These are phyloP conservation scores for Viola odorata DNA, from an alignment of 345 rosid genomes.

Conservation along the genomic window DNA sequence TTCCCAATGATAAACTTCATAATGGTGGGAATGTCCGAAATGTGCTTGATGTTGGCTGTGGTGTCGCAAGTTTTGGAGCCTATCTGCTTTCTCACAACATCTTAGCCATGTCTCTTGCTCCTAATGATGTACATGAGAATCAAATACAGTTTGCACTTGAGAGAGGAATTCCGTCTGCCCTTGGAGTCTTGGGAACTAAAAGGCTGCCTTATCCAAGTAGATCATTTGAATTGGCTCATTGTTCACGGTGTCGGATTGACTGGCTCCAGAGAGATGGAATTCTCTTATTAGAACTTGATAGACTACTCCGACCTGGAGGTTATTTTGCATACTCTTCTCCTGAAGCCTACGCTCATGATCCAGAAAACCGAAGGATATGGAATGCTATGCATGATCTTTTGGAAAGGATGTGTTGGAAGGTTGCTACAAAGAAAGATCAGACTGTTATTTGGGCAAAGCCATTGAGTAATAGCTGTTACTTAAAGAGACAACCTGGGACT, in stretches of 20 bases:
- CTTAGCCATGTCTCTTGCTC: constrained; percentile 92
- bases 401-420: constrained; percentile 90
- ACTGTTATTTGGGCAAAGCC: constrained; percentile 96
- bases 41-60: constrained; percentile 97
- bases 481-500: constrained; percentile 59
- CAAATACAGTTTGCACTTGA: constrained; percentile 97
- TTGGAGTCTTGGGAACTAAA: constrained; percentile 94
- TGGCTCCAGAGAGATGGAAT: constrained; percentile 98
- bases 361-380: constrained; percentile 76
- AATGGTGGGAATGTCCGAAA: constrained; percentile 74
- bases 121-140: constrained; percentile 96
- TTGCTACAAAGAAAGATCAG: constrained; percentile 65
- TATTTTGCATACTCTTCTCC: constrained; percentile 96
- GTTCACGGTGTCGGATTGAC: constrained; percentile 94
- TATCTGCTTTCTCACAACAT: constrained; percentile 81
- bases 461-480: constrained; percentile 70
- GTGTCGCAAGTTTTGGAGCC: constrained; percentile 99
- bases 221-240: constrained; percentile 95
- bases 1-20: constrained; percentile 78
- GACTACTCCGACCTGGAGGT: constrained; percentile 94
- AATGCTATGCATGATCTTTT: constrained; percentile 75
- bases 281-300: constrained; percentile 84
- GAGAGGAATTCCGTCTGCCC: constrained; percentile 89
- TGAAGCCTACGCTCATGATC: constrained; percentile 89
- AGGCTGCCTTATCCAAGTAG: constrained; percentile 96